phyloP scores from a whole-genome alignment of 2,329 filamentous ascomycete species.

The Colletotrichum destructivum region DNA sequence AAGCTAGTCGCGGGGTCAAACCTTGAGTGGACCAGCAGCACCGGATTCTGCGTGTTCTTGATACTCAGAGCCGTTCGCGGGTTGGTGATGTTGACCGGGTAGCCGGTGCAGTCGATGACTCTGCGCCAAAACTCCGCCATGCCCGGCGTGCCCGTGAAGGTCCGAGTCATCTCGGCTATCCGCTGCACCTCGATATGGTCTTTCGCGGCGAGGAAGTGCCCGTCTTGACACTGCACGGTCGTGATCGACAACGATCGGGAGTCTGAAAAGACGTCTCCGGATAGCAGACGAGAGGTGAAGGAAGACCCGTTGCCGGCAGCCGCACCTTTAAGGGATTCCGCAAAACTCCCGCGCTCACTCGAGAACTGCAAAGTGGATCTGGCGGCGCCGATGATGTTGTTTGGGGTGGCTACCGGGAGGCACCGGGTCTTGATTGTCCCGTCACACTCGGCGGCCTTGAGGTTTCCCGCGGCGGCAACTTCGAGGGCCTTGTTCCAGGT shows the following conservation, averaged over 20 bases:
- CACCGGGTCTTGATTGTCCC: conserved; percentile 27
- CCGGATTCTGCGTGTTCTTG: conserved; percentile 24
- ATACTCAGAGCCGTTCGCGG: conserved; percentile 24
- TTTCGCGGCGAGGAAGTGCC: conserved; percentile 35
- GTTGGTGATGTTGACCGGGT: conserved; percentile 35
- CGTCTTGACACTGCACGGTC: conserved; percentile 32
- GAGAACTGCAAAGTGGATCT: conserved; percentile 30
- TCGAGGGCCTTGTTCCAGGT: conserved; percentile 31
- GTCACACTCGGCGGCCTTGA: conserved; percentile 34
- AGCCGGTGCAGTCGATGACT: conserved; percentile 37
- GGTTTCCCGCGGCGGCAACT: conserved; percentile 18
- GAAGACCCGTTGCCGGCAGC: conserved; percentile 21
- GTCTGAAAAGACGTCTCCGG: conserved; percentile 17
- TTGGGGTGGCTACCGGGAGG: conserved; percentile 15
- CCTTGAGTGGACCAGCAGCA: conserved; percentile 30
- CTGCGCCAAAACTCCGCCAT: conserved; percentile 36
- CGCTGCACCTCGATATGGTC: conserved; percentile 26
- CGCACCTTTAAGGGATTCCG: neutral
- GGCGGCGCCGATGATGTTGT: conserved; percentile 27
- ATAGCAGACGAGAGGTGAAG: conserved; percentile 1
- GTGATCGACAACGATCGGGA: conserved; percentile 21
- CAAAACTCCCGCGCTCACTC: neutral
- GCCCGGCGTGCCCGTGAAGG: conserved; percentile 22
- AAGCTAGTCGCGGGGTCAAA: conserved; percentile 35
- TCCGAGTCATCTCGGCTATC: conserved; percentile 30